Percentiles rank a stretch among this genome's conserved stretches.
Conservation (phyloP, 768 basidiomycete genomes). For the Suillus variegatus region DNA sequence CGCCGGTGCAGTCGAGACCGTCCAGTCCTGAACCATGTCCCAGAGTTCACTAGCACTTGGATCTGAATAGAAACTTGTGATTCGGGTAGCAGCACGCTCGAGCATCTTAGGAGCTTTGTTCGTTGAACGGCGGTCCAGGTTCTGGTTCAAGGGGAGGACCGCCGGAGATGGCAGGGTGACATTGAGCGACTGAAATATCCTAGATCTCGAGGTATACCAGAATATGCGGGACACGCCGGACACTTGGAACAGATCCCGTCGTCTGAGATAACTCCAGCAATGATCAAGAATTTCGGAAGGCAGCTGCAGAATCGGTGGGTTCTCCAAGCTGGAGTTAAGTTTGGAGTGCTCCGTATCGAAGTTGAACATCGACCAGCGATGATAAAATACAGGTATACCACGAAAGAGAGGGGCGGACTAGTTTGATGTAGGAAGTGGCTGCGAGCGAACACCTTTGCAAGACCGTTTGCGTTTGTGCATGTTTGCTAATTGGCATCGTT, state of each 20-base stretch:
- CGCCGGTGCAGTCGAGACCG: not conserved
- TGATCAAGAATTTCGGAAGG: not conserved
- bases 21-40: constrained; percentile 1
- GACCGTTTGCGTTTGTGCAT: no score
- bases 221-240: constrained; percentile 1
- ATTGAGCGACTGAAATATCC: constrained; percentile 2
- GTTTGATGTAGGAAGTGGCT: not conserved
- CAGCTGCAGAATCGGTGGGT: not conserved
- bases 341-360: not conserved
- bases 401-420: not conserved
- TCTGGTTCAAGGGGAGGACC: not conserved
- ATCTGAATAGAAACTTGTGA: constrained; percentile 5
- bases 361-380: constrained; percentile 2
- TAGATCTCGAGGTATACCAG: not conserved
- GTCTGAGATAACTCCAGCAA: not conserved
- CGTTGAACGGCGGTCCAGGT: not conserved
- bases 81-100: not conserved
- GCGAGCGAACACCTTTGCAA: not conserved
- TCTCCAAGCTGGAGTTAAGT: not conserved
- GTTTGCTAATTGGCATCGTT: no score
- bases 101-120: not conserved
- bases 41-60: constrained; percentile 1
- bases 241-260: not conserved
- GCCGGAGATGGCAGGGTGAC: not conserved
- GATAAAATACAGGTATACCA: not conserved